Conservation (phyloP, 2,329 filamentous ascomycete genomes). For the Cyclaneusma minus region DNA sequence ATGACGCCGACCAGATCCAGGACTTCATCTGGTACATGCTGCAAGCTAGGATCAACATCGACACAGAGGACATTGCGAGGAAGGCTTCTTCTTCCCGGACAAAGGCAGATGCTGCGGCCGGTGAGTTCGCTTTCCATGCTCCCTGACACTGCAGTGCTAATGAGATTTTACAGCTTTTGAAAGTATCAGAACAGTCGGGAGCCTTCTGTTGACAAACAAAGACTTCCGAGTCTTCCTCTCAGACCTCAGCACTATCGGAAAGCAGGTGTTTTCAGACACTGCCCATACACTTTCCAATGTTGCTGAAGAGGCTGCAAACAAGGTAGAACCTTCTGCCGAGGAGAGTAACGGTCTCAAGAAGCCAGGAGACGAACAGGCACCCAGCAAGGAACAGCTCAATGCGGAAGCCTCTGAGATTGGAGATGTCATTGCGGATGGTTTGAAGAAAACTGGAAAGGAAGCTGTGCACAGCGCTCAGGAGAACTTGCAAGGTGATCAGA, state of each 20-base stretch:
- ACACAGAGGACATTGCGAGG: conserved; percentile 45
- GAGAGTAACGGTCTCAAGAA: conserved; percentile 39
- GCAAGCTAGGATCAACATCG: conserved; percentile 55
- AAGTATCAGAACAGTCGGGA: conserved; percentile 70
- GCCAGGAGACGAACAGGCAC: conserved; percentile 30
- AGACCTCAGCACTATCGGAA: conserved; percentile 63
- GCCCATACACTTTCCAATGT: conserved; percentile 64
- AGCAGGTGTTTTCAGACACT: conserved; percentile 77
- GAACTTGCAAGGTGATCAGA: conserved; percentile 58
- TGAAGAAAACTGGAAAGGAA: conserved; percentile 35
- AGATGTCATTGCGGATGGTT: conserved; percentile 20
- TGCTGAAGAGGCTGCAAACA: conserved; percentile 58
- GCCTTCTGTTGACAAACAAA: conserved; percentile 73
- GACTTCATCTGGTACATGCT: conserved; percentile 79
- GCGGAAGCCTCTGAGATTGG: conserved; percentile 37
- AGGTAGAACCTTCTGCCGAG: conserved; percentile 51
- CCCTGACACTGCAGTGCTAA: conserved; percentile 2
- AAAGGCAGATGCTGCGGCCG: conserved; percentile 56
- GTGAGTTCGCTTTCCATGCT: conserved; percentile 23
- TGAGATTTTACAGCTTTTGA: conserved; percentile 44
- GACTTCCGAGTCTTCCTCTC: conserved; percentile 79
- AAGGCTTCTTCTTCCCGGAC: conserved; percentile 46
- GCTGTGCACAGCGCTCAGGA: conserved; percentile 57
- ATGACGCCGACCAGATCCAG: conserved; percentile 71
- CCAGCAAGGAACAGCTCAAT: conserved; percentile 47